These are phyloP conservation scores for Tremella fuciformis DNA, from an alignment of 768 basidiomycete genomes.

Conservation along the genomic window DNA sequence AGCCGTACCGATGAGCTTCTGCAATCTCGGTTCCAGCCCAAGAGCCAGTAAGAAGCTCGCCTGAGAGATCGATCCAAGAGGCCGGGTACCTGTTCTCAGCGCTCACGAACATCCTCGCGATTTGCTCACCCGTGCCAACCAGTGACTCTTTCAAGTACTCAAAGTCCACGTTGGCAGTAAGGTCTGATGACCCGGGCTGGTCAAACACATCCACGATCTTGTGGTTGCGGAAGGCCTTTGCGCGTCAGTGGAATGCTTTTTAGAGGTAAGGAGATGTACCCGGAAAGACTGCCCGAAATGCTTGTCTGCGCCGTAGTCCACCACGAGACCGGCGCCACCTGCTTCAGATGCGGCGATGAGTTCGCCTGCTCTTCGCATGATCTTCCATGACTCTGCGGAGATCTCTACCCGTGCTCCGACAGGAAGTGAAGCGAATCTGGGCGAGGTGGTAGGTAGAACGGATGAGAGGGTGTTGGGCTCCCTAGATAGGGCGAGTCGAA, in stretches of 20 bases:
- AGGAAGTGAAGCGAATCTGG: constrained; percentile 67
- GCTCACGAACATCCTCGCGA: not conserved
- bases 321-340: constrained; percentile 64
- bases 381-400: constrained; percentile 66
- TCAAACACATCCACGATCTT: constrained; percentile 79
- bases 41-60: constrained; percentile 71
- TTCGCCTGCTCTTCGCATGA: constrained; percentile 66
- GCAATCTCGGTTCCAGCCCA: constrained; percentile 68
- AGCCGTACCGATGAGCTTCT: constrained; percentile 61
- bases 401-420: constrained; percentile 76
- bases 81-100: constrained; percentile 25
- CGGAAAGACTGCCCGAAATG: constrained; percentile 73
- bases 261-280: constrained; percentile 56
- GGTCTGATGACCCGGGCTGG: constrained; percentile 78
- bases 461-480: constrained; percentile 59
- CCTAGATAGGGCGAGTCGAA: constrained; percentile 68
- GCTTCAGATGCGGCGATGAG: constrained; percentile 54
- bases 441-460: constrained; percentile 59
- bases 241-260: not conserved
- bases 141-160: constrained; percentile 78
- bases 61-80: constrained; percentile 73
- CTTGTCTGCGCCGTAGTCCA: constrained; percentile 82
- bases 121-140: constrained; percentile 60
- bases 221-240: constrained; percentile 84
- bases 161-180: constrained; percentile 98